Evolutionary conservation across 2,329 filamentous ascomycete genomes (phyloP), one percentile per base, ranked within the genome.

Genomic region (Ascochyta koolunga): DNA sequence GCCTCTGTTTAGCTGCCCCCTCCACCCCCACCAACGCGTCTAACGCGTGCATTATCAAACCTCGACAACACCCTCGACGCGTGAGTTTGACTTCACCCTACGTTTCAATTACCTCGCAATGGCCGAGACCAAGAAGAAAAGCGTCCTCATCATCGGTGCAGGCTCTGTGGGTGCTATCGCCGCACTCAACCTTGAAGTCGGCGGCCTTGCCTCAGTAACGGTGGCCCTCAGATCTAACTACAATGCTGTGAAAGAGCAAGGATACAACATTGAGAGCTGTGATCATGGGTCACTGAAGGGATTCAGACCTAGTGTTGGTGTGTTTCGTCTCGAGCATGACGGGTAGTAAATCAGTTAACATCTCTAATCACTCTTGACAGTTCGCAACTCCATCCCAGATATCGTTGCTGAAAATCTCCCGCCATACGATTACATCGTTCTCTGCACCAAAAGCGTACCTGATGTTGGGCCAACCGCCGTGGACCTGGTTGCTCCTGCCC

Each of bases 361-460:
- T 8, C 4, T 22, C 47, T 59, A 37, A 60, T 31, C 50, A 58
- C 8, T 3, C 15, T 11, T n/a, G 50, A 37, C 9, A 80, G 80
- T 86, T 29, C 69, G 76, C 50, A 79, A 80, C 39, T 70, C 70
- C 3, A 72, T 86, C 19, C 83, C 83, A 1, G 64, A 83, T 37
- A 72, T 82, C 4, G 48, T 58, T 3, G 58, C 73, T 40, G 68
- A 74, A 32, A 33, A 22, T 10, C 48, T 75, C 5, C 50, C 59
- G 1, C 72, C 76, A 1, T 86, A 80, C 63, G 81, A 86, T 68
- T 87, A 80, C 59, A 77, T 87, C 32, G 68, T 87, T 7, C 76
- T 82, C 32, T 77, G 80, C 5, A 87, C 83, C 9, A 88, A 88
- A 64, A 86, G 85, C 59, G 70, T 83, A 29, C 77, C 83, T 5